Conservation (phyloP, 2,329 filamentous ascomycete genomes). For the Colletotrichum acutatum region DNA sequence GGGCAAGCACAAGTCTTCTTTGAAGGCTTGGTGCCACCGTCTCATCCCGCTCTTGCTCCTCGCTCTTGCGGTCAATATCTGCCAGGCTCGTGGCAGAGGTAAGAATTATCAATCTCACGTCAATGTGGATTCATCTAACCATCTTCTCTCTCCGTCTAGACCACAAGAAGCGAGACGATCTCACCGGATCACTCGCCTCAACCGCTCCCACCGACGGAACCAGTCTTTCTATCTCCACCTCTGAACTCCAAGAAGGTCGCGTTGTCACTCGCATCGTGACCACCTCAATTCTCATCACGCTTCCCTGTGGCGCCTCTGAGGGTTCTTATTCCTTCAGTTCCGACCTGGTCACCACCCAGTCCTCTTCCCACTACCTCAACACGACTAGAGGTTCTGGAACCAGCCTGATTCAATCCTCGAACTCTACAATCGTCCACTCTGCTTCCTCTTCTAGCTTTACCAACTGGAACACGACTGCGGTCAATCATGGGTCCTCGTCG, state of each 20-base stretch:
- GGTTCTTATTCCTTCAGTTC: neutral
- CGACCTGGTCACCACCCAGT: neutral
- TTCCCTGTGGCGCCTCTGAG: neutral
- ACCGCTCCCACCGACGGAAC: neutral
- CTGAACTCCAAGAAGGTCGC: neutral
- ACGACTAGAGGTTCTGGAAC: neutral
- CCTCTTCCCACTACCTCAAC: neutral
- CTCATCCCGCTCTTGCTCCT: neutral
- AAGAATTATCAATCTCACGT: neutral
- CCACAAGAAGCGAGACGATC: neutral
- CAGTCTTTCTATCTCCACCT: neutral
- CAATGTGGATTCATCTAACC: neutral
- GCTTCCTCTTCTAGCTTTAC: neutral
- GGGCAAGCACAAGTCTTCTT: neutral
- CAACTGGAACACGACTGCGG: neutral
- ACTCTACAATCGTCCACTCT: neutral
- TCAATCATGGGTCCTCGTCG: neutral
- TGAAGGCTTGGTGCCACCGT: neutral
- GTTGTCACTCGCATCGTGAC: slow-evolving; percentile 16
- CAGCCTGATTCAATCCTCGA: neutral
- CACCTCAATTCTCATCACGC: neutral
- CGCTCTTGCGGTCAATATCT: neutral
- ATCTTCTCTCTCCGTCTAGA: neutral
- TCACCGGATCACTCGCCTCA: neutral
- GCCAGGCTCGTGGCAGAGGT: slow-evolving; percentile 10